Base-by-base conservation (phyloP, 2,329 filamentous ascomycete genomes). In the Neoarthrinium moseri region DNA sequence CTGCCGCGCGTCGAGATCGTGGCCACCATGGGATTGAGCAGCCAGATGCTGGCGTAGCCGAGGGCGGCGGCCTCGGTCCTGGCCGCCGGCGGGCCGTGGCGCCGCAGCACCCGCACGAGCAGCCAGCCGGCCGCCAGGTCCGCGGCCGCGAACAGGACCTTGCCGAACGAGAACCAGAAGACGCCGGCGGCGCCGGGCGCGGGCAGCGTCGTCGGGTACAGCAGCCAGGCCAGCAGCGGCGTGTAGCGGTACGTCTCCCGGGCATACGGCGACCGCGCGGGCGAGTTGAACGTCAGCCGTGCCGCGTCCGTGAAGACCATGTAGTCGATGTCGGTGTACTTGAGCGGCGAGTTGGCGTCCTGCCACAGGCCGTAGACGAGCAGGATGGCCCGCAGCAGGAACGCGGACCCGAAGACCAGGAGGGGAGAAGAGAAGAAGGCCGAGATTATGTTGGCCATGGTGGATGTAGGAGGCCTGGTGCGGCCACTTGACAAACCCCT, bases 281-380 rank as follows among this genome's bases (percentile, higher is more conserved):
- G 7, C 11, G 47, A 15, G 15, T 46, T 39, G 51, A 64, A 63
- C 21, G 61, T 60, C 67, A 87, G 92, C 53, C 88, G 87, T 2
- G 94, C 83, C 21, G 94, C 94, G 66, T 97, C 92, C 39, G 94
- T 97, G 74, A 99, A 99, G 65, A 99, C 94, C 54, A 91, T 84
- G 70, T 99, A 99, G 75, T 99, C 94, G 59, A 99, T 96, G 69
- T 99, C 94, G 42, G 94, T 99, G 74, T 97, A 99, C 71, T 97
- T 97, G 62, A 99, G 72, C 12, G 92, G 85, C 6, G 91, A 95
- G 69, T 91, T 78, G 49, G 89, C 86, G 69, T 99, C 94, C 72
- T 99, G 94, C 75, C 89, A 91, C 50, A 90, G 80, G 48, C 94
- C 92, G 66, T 97, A 97, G 59, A 95, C 64, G 40, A 97, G 80